Evolutionary conservation across 129 eudicot species (phyloP).

Genomic region (Calendula officinalis): DNA sequence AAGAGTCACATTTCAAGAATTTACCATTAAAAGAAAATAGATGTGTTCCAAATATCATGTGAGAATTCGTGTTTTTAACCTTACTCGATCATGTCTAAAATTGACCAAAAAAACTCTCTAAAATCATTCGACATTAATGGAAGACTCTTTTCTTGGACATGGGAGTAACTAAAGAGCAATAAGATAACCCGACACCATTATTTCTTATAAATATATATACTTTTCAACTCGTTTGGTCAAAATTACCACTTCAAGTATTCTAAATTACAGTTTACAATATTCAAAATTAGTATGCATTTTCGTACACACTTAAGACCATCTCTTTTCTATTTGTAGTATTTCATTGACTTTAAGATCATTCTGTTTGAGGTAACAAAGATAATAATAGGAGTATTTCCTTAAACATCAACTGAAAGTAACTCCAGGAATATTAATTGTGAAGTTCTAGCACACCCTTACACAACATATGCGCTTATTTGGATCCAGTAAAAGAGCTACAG

Average conservation of each 20-base stretch:
- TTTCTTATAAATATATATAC: neutral
- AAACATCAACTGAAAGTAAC: neutral
- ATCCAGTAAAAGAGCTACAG: neutral
- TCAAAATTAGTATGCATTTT: neutral
- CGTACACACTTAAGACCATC: too few relatives aligned
- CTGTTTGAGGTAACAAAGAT: neutral
- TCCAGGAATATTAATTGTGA: constrained; percentile 5
- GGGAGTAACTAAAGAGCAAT: neutral
- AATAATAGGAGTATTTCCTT: neutral
- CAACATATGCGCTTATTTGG: neutral
- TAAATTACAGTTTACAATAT: too few relatives aligned
- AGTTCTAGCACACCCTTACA: neutral
- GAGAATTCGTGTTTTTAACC: neutral
- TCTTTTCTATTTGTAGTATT: neutral
- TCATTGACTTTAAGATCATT: neutral
- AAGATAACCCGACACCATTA: too few relatives aligned
- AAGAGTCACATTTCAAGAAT: neutral
- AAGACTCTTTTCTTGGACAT: neutral
- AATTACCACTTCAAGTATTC: neutral
- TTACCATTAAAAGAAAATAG: neutral
- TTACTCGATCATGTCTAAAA: neutral
- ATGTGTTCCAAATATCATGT: neutral
- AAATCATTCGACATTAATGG: neutral
- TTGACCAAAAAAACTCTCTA: neutral
- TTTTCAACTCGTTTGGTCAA: neutral